A percentile compares a stretch with the other conserved stretches of the same genome.
phyloP scores from a whole-genome alignment of 1,284 basidiomycete species.

The Sphagnurus paluster region DNA sequence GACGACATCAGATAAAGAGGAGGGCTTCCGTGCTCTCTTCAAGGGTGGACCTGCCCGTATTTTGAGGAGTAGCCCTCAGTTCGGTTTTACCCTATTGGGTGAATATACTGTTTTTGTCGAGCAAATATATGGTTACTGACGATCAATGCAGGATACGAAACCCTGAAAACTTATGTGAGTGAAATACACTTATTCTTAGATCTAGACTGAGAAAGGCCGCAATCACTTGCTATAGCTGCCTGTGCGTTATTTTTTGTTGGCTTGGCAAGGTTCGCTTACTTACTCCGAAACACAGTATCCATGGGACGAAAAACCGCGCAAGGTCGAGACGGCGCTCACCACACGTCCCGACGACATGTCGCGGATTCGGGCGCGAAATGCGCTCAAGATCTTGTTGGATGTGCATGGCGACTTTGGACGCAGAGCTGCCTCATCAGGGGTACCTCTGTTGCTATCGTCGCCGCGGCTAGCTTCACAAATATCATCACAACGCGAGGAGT shows the following conservation, averaged over 20 bases:
- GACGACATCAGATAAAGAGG: slow-evolving; percentile 66
- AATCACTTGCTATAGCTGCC: slow-evolving; percentile 49
- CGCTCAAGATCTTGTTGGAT: slow-evolving; percentile 85
- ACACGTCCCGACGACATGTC: slow-evolving; percentile 81
- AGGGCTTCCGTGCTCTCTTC: slow-evolving; percentile 89
- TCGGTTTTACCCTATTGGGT: slow-evolving; percentile 90
- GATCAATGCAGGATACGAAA: slow-evolving; percentile 37
- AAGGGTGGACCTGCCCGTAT: slow-evolving; percentile 95
- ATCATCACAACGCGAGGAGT: slow-evolving; percentile 21
- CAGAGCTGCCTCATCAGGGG: slow-evolving; percentile 41
- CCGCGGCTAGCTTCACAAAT: slow-evolving; percentile 35
- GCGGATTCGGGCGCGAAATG: slow-evolving; percentile 87
- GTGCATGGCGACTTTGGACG: slow-evolving; percentile 83
- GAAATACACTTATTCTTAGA: slow-evolving; percentile 16
- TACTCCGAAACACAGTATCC: slow-evolving; percentile 60
- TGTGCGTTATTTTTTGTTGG: slow-evolving; percentile 45
- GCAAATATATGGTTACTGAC: slow-evolving; percentile 1
- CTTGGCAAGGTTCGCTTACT: slow-evolving; percentile 20
- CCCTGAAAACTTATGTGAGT: slow-evolving; percentile 46
- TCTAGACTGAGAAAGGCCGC: slow-evolving; percentile 5
- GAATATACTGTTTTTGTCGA: slow-evolving; percentile 14
- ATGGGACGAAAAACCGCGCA: slow-evolving; percentile 62
- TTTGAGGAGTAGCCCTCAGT: slow-evolving; percentile 85
- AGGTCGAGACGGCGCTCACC: slow-evolving; percentile 71
- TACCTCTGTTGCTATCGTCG: slow-evolving; percentile 38